Percentiles rank a stretch among this genome's conserved stretches.
These are phyloP conservation scores for Neurospora sp. DNA, from an alignment of 495 filamentous ascomycete genomes.

Conservation along the genomic window DNA sequence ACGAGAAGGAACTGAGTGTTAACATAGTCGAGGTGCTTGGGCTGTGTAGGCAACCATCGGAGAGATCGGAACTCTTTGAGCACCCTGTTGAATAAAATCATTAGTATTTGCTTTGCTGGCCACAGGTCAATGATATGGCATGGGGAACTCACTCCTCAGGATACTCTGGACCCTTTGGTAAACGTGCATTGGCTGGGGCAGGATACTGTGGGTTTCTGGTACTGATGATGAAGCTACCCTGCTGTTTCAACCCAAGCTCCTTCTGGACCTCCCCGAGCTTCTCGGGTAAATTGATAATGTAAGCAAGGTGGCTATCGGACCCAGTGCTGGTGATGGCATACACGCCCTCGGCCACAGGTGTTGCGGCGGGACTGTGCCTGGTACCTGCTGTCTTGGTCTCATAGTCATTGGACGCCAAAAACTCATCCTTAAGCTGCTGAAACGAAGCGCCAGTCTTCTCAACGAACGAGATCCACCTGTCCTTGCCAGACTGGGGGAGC, in stretches of 20 bases:
- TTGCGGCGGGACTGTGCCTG: slow-evolving; percentile 59
- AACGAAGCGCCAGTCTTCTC: slow-evolving; percentile 63
- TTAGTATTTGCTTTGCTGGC: slow-evolving; percentile 2
- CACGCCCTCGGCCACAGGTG: slow-evolving; percentile 73
- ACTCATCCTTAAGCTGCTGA: slow-evolving; percentile 60
- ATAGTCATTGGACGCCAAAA: slow-evolving; percentile 58
- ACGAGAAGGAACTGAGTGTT: slow-evolving; percentile 78
- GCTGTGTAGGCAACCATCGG: slow-evolving; percentile 64
- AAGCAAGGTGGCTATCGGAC: slow-evolving; percentile 64
- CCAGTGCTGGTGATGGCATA: slow-evolving; percentile 73
- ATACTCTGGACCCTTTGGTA: slow-evolving; percentile 62
- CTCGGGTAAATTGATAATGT: slow-evolving; percentile 69
- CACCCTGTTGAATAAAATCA: slow-evolving; percentile 34
- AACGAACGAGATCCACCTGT: slow-evolving; percentile 75
- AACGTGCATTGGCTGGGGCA: slow-evolving; percentile 49
- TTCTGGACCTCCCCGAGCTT: slow-evolving; percentile 63
- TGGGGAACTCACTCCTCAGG: slow-evolving; percentile 51
- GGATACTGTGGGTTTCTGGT: slow-evolving; percentile 70
- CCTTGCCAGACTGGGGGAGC: slow-evolving; percentile 58
- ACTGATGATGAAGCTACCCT: slow-evolving; percentile 69
- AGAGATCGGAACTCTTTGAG: slow-evolving; percentile 62
- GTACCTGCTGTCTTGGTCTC: slow-evolving; percentile 67
- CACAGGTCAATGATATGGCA: background rate
- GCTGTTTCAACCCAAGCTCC: slow-evolving; percentile 60
- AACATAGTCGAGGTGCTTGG: slow-evolving; percentile 67